phyloP scores from a whole-genome alignment of 495 filamentous ascomycete genomes.

The Xylaria scruposa region DNA sequence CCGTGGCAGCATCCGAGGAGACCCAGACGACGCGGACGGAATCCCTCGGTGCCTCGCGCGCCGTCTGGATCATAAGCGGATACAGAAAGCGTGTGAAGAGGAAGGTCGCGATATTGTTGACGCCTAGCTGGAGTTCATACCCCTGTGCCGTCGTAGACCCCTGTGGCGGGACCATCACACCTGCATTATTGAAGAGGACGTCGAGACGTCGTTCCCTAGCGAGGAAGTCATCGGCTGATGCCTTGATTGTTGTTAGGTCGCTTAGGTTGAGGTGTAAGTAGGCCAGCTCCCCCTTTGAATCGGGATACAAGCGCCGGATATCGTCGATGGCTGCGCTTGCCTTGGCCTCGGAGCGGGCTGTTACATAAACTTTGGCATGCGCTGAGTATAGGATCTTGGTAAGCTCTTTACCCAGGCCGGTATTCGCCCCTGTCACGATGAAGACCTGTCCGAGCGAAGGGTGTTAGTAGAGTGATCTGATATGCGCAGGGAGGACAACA shows the following conservation, averaged over 20 bases:
- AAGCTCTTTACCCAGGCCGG: constrained; percentile 57
- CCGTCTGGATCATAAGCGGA: neutral
- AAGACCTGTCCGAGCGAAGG: constrained; percentile 36
- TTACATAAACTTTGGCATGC: constrained; percentile 59
- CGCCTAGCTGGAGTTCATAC: neutral
- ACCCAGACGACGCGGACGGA: neutral
- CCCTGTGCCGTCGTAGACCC: constrained; percentile 14
- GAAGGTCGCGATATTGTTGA: neutral
- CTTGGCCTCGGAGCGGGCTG: constrained; percentile 46
- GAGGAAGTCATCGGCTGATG: constrained; percentile 28
- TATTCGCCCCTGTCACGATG: constrained; percentile 58
- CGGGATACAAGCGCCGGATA: constrained; percentile 26
- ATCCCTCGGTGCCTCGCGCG: neutral
- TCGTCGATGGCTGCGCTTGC: constrained; percentile 32
- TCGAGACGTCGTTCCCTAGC: constrained; percentile 33
- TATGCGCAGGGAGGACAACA: neutral
- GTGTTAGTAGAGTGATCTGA: no score
- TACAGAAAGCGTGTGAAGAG: neutral
- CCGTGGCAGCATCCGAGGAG: constrained; percentile 27
- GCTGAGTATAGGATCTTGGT: constrained; percentile 49
- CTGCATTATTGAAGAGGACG: constrained; percentile 44
- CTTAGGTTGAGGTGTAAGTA: constrained; percentile 36
- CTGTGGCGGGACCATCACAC: constrained; percentile 40
- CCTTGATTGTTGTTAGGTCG: constrained; percentile 33
- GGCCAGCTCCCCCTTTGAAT: constrained; percentile 26